Evolutionary conservation across 108 stramenopile species (phyloP).

Genomic region (Mediolabrus comicus): DNA sequence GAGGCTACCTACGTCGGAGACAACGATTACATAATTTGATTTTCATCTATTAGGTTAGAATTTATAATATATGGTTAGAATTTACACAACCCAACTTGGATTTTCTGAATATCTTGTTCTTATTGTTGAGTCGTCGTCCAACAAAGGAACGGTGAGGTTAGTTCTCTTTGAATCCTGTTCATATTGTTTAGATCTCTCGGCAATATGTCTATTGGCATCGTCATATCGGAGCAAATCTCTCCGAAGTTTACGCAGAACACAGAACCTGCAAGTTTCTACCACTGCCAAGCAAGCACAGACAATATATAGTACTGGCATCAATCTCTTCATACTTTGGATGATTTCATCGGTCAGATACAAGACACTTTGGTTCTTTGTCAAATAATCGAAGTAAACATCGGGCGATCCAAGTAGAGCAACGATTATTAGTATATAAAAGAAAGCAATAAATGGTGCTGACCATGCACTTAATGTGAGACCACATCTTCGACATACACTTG

Average conservation of each 20-base stretch:
- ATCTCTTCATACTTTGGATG: conserved; percentile 12
- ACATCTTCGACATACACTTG: conserved; percentile 16
- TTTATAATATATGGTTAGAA: no score
- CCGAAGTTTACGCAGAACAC: conserved; percentile 7
- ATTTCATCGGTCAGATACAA: conserved; percentile 18
- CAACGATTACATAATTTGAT: no score
- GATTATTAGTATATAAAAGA: conserved; percentile 28
- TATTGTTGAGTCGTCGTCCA: conserved; percentile 12
- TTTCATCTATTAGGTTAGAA: no score
- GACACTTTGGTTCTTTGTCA: conserved; percentile 20
- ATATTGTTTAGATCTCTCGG: conserved; percentile 1
- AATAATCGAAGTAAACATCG: conserved; percentile 16
- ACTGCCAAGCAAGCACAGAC: conserved; percentile 11
- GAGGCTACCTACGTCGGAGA: no score
- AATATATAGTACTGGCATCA: conserved; percentile 18
- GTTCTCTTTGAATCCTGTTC: background rate
- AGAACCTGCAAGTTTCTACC: conserved; percentile 10
- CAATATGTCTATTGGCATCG: conserved; percentile 4
- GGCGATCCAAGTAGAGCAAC: conserved; percentile 5
- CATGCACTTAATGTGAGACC: conserved; percentile 21
- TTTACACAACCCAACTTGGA: no score
- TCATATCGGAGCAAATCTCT: conserved; percentile 14
- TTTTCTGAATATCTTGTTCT: no score
- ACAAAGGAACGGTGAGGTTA: conserved; percentile 16
- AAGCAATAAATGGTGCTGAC: conserved; percentile 19